Evolutionary conservation across 2,329 filamentous ascomycete genomes (phyloP).

Genomic region (Alternaria ethzedia): DNA sequence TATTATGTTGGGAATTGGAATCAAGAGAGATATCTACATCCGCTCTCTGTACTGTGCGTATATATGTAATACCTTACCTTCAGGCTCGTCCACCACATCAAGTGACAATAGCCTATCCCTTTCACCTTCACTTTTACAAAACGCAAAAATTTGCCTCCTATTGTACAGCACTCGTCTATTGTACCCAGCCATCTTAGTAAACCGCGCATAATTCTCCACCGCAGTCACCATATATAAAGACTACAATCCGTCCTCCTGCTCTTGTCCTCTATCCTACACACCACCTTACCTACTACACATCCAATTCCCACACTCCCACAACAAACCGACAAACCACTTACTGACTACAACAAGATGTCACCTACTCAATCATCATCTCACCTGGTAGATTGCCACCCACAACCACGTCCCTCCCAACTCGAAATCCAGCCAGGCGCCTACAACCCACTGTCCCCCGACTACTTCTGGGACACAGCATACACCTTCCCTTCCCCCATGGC

Average conservation of each 20-base stretch:
- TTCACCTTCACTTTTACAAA: not conserved
- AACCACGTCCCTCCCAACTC: fast-evolving
- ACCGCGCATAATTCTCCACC: not conserved
- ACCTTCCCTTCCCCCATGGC: not conserved
- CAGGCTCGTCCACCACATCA: no score
- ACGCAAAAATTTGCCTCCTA: not conserved
- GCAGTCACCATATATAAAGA: not conserved
- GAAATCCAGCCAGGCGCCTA: not conserved
- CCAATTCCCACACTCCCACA: not conserved
- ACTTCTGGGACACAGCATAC: not conserved
- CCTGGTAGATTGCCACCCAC: not conserved
- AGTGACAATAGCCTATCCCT: no score
- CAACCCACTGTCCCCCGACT: not conserved
- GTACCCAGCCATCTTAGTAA: not conserved
- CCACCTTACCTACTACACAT: not conserved
- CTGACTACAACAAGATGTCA: not conserved
- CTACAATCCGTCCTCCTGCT: not conserved
- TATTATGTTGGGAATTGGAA: not conserved
- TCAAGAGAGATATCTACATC: no score
- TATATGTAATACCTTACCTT: no score
- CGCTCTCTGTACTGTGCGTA: not conserved
- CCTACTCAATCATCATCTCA: not conserved
- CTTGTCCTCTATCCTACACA: not conserved
- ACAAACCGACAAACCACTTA: not conserved
- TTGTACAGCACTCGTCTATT: not conserved